Evolutionary conservation across 106 monocot genomes (phyloP), one percentile per base, ranked within the genome.

Genomic region (Ottelia alismoides): DNA sequence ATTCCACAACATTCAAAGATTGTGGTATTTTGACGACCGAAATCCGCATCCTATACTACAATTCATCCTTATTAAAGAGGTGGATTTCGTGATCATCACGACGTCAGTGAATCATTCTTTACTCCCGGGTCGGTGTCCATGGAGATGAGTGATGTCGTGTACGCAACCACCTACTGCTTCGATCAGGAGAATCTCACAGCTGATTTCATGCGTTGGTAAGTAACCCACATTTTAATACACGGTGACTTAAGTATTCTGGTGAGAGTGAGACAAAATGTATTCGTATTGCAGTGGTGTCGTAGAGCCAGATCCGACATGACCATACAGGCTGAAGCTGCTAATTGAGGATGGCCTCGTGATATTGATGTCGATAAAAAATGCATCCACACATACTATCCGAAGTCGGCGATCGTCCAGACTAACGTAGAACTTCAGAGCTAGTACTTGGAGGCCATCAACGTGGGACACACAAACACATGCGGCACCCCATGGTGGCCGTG

Each of bases 81-180:
- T 69, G 14, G 92, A 86, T 0, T 73, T n/a, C n/a, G n/a, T n/a
- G n/a, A n/a, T n/a, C n/a, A n/a, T n/a, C n/a, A n/a, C n/a, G n/a
- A n/a, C n/a, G n/a, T 92, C 59, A 87, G 86, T 51, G 92, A 92
- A 66, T 74, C 76, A 12, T 82, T 86, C 35, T 92, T 92, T 77
- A 79, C 92, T 1, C 92, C 87, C 1, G 86, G 92, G 2, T 25
- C 65, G 5, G 52, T 60, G 48, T 73, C 68, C 60, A 70, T 79
- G 76, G 86, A 92, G 55, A 92, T 92, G 40, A 87, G 86, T 51
- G 64, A 86, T 19, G 78, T 82, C 20, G 70, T 57, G 3, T 92
- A 92, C 65, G 58, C 40, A 7, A 35, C 47, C 3, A 48, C 61
- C 40, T 92, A 87, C 79, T 76, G 92, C 19, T 83, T 92, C 67